Evolutionary conservation across 2,329 filamentous ascomycete genomes (phyloP), one percentile per base, ranked within the genome.

Genomic region (Sclerotinia subarctica): DNA sequence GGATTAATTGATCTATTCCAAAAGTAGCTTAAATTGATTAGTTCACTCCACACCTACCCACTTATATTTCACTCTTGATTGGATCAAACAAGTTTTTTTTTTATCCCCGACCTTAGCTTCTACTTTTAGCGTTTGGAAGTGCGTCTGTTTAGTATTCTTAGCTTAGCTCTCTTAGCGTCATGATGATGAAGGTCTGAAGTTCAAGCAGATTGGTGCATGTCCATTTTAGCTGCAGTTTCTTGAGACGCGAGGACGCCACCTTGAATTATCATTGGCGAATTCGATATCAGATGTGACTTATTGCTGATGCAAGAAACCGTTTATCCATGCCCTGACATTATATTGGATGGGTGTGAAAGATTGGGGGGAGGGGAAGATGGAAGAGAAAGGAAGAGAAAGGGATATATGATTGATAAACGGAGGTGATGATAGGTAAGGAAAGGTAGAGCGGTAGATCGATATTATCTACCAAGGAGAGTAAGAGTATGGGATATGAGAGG

Each of bases 231-330:
- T 60, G 57, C 57, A 60, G 42, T 1, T 60, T 17, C 26, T 47
- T 29, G 38, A 46, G 57, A 59, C 57, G 57, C n/a, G 38, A 59
- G 26, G 57, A 47, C 57, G 42, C 57, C 57, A 60, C 42, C 24
- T 32, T 4, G 21, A 21, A 32, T n/a, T 47, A 13, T 60, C 0
- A 60, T 60, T 60, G 57, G 57, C 42, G 57, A 32, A 47, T 60
- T 60, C 46, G 57, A 60, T 60, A 47, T 47, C 53, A 56, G 38
- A 60, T 35, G 57, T 29, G 38, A 59, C 38, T 44, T 56, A 7
- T 38, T 35, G 29, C 10, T 21, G 35, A 56, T 56, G 53, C 53
- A 56, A 56, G 53, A 56, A 26, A 56, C 29, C 29, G 53, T 56
- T 35, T 38, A 35, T 56, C 21, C 53, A 56, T 21, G 32, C 53